phyloP scores from a whole-genome alignment of 2,329 filamentous ascomycete species.

The Endoconidiophora laricicola region DNA sequence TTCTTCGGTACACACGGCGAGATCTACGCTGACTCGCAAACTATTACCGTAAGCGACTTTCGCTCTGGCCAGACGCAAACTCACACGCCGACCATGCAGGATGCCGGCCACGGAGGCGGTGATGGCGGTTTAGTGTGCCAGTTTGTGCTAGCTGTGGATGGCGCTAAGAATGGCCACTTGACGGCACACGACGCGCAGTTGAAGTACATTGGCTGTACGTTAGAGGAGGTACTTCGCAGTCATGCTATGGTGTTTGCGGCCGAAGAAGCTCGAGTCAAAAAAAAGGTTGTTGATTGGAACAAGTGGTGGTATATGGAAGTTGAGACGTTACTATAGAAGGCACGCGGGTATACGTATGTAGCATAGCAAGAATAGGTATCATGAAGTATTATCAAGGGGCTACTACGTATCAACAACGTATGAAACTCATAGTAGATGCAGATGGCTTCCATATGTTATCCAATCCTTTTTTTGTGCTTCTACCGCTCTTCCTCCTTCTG shows the following conservation, averaged over 20 bases:
- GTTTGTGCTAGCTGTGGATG: slow-evolving; percentile 68
- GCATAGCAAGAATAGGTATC: neutral
- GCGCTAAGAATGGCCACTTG: slow-evolving; percentile 56
- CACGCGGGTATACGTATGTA: too few species aligned
- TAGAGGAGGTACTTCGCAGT: slow-evolving; percentile 76
- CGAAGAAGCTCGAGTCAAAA: slow-evolving; percentile 60
- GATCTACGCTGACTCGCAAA: slow-evolving; percentile 65
- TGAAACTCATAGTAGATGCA: too few species aligned
- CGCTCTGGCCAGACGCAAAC: slow-evolving; percentile 26
- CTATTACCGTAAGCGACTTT: slow-evolving; percentile 34
- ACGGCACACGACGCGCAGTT: slow-evolving; percentile 54
- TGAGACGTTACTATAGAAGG: slow-evolving; percentile 13
- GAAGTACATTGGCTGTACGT: slow-evolving; percentile 59
- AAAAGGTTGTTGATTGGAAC: slow-evolving; percentile 56
- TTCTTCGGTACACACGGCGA: slow-evolving; percentile 81
- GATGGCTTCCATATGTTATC: neutral
- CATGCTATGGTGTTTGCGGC: slow-evolving; percentile 91
- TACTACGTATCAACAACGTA: too few species aligned
- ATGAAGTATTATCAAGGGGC: too few species aligned
- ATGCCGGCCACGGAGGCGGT: slow-evolving; percentile 25
- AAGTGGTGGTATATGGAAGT: slow-evolving; percentile 50
- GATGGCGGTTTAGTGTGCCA: slow-evolving; percentile 51
- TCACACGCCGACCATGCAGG: slow-evolving; percentile 23
- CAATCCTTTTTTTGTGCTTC: neutral
- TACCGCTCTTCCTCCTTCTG: neutral